These are phyloP conservation scores for Hemisphaericaspora xylofermentans DNA, from an alignment of 1,139 yeast species.

Conservation along the genomic window DNA sequence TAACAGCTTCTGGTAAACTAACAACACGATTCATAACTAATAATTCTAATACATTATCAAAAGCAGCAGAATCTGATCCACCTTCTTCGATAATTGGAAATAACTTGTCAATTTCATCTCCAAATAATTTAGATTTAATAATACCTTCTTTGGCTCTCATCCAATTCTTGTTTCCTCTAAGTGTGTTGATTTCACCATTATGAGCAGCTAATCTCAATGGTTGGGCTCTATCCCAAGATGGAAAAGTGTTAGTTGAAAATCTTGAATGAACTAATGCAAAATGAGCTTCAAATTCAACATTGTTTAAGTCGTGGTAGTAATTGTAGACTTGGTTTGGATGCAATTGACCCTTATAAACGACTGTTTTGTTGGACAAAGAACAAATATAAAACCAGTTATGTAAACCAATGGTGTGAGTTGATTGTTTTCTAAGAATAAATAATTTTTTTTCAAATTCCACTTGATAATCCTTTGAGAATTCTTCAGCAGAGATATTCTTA, in stretches of 20 bases:
- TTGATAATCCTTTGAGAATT: constrained; percentile 57
- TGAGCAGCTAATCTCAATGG: constrained; percentile 98
- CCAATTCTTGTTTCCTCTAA: constrained; percentile 98
- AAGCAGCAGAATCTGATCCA: constrained; percentile 98
- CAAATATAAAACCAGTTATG: constrained; percentile 98
- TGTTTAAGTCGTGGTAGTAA: constrained; percentile 89
- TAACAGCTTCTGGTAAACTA: constrained; percentile 93
- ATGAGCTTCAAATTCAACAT: constrained; percentile 91
- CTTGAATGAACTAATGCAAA: constrained; percentile 96
- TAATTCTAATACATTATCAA: constrained; percentile 91
- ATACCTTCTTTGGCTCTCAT: constrained; percentile 99
- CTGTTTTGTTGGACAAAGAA: constrained; percentile 83
- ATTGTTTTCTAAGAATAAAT: constrained; percentile 83
- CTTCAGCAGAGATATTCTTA: constrained; percentile 44
- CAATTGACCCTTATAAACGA: constrained; percentile 96
- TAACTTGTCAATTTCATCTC: constrained; percentile 85
- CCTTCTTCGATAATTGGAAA: constrained; percentile 98
- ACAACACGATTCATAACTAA: constrained; percentile 89
- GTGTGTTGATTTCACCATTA: constrained; percentile 96
- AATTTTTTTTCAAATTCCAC: constrained; percentile 78
- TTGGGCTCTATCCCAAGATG: constrained; percentile 99
- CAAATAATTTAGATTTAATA: constrained; percentile 83
- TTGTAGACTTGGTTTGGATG: constrained; percentile 95
- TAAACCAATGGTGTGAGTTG: constrained; percentile 86
- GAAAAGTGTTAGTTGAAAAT: constrained; percentile 97